A percentile compares a stretch with the other conserved stretches of the same genome.
phyloP scores from a whole-genome alignment of 2,329 filamentous ascomycete genomes.

The Lasiodiplodia citricola region DNA sequence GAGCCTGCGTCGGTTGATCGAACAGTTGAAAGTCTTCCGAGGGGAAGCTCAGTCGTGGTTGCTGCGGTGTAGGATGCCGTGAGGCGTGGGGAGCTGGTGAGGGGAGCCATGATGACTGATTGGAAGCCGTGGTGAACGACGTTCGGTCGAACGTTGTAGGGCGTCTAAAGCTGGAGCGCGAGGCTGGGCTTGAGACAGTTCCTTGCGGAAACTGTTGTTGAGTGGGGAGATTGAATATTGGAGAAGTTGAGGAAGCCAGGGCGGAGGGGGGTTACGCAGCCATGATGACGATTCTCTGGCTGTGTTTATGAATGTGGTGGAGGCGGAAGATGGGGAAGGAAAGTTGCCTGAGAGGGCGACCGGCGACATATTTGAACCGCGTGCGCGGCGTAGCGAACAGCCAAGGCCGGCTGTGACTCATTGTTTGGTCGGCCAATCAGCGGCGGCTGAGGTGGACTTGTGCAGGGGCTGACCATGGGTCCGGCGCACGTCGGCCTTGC shows the following conservation, averaged over 20 bases:
- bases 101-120: conserved; percentile 77
- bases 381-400: not conserved
- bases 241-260: conserved; percentile 33
- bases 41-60: conserved; percentile 49
- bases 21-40: conserved; percentile 81
- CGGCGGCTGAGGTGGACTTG: not conserved
- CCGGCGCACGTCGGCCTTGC: not conserved
- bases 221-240: conserved; percentile 34
- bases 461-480: not conserved
- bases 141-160: conserved; percentile 66
- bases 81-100: conserved; percentile 61
- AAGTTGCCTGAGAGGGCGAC: not conserved
- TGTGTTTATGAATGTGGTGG: conserved; percentile 32
- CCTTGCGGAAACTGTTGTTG: conserved; percentile 40
- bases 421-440: not conserved
- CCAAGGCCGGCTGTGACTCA: not conserved
- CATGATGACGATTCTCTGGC: conserved; percentile 8
- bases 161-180: conserved; percentile 59
- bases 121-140: conserved; percentile 84
- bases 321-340: not conserved
- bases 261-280: conserved; percentile 6
- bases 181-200: conserved; percentile 67
- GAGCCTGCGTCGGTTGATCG: conserved; percentile 55
- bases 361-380: not conserved
- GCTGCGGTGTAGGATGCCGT: conserved; percentile 55